phyloP scores from a whole-genome alignment of 805 yeast species.

The Kuraishia floccosa region DNA sequence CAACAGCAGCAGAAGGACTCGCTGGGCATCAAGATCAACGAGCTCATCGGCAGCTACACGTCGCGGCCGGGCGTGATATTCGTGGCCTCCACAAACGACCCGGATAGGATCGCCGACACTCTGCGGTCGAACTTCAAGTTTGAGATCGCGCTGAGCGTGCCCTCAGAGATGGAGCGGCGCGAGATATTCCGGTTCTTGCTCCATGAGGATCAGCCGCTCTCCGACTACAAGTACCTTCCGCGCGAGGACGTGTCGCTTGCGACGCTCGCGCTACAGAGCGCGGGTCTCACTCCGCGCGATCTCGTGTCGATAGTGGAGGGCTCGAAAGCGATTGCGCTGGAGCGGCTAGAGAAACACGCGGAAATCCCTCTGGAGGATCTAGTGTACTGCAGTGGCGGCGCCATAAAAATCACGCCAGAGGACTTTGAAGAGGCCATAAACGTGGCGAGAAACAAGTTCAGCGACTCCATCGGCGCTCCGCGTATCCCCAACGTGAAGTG shows the following conservation, averaged over 20 bases:
- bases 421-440: constrained; percentile 66
- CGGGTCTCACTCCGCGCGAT: constrained; percentile 86
- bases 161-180: constrained; percentile 64
- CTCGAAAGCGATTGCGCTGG: constrained; percentile 48
- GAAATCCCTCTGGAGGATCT: constrained; percentile 18
- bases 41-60: constrained; percentile 44
- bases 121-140: constrained; percentile 63
- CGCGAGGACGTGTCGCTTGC: constrained; percentile 42
- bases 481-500: constrained; percentile 89
- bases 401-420: constrained; percentile 35
- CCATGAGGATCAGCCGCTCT: background rate
- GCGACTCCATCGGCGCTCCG: constrained; percentile 96
- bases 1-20: constrained; percentile 34
- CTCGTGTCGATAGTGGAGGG: constrained; percentile 56
- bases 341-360: constrained; percentile 28
- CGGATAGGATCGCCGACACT: constrained; percentile 55
- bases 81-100: constrained; percentile 57
- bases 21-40: constrained; percentile 41
- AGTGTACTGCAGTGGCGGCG: constrained; percentile 43
- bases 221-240: constrained; percentile 10
- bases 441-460: constrained; percentile 75
- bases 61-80: constrained; percentile 33
- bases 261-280: constrained; percentile 71
- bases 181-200: constrained; percentile 47
- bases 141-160: constrained; percentile 68